A percentile compares a stretch with the other conserved stretches of the same genome.
Evolutionary conservation across 495 filamentous ascomycete genomes (phyloP).

Genomic region (Penicillium arizonense): DNA sequence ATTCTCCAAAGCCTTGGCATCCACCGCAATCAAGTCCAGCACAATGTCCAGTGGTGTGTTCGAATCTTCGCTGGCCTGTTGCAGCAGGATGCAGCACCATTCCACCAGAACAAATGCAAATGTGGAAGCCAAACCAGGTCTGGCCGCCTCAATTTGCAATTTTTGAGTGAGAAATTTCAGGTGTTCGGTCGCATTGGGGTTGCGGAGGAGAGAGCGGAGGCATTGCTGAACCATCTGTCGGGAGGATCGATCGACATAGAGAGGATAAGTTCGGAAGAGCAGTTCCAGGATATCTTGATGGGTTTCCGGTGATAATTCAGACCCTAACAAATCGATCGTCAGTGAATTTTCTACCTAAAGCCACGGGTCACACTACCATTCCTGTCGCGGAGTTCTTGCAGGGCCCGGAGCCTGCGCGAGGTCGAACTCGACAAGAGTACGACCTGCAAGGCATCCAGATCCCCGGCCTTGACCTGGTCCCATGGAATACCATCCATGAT

Average conservation of each 20-base stretch:
- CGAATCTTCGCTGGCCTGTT: slow-evolving; percentile 52
- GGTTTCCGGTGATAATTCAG: slow-evolving; percentile 35
- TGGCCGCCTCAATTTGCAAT: slow-evolving; percentile 63
- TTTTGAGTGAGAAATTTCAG: slow-evolving; percentile 60
- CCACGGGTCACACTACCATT: slow-evolving; percentile 31
- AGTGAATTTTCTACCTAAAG: slow-evolving; percentile 4
- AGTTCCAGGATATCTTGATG: slow-evolving; percentile 56
- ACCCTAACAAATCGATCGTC: slow-evolving; percentile 18
- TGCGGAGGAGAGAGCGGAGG: slow-evolving; percentile 61
- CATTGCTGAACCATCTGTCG: slow-evolving; percentile 77
- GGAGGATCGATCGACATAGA: slow-evolving; percentile 82
- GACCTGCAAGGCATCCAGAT: slow-evolving; percentile 45
- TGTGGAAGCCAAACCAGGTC: slow-evolving; percentile 68
- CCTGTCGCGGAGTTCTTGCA: slow-evolving; percentile 49
- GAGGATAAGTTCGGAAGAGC: slow-evolving; percentile 80
- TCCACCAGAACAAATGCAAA: slow-evolving; percentile 87
- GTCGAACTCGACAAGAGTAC: slow-evolving; percentile 50
- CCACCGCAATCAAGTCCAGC: slow-evolving; percentile 56
- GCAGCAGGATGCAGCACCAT: slow-evolving; percentile 79
- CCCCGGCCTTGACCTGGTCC: slow-evolving; percentile 48
- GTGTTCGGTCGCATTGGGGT: slow-evolving; percentile 44
- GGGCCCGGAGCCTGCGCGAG: slow-evolving; percentile 44
- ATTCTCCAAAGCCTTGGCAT: slow-evolving; percentile 71
- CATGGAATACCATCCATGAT: slow-evolving; percentile 51
- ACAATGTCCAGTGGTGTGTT: slow-evolving; percentile 64